Base-by-base conservation (phyloP, 768 basidiomycete genomes). In the Leucosporidium scottii region DNA sequence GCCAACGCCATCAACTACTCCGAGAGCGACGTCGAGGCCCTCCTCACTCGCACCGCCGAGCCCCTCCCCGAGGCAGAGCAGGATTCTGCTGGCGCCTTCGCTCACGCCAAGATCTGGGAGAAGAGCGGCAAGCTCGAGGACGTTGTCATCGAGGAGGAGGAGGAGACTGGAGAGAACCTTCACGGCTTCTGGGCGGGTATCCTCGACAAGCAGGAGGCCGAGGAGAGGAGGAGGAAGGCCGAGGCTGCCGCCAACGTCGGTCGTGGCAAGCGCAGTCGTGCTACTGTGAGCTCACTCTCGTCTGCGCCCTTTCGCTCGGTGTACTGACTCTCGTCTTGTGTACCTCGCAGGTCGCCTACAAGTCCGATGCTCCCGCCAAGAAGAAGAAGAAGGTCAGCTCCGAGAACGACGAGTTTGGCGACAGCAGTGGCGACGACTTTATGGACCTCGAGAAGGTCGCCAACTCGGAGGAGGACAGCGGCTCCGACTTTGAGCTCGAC, bases 31-130 rank as follows among this genome's bases (percentile, higher is more conserved):
- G 65, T 72, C 60, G 71, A 72, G 59, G 48, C 77, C 86, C 60
- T 72, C 23, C 59, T 72, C 27, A 54, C 62, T 23, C 63, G 68
- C 44, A 69, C 62, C 6, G 65, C 71, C 30, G 62, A 68, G 23
- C 65, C 67, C 5, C 25, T 59, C 17, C 7, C 13, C 25, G 54
- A 44, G 30, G 54, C 62, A 18, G 61, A 63, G 55, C 50, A 61
- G 9, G 59, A 64, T 15, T 49, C 54, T 3, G 65, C 65, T 0
- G 62, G 59, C 36, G 81, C 84, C 13, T 96, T 97, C 77, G 84
- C 84, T 9, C 94, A 93, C 74, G 92, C 93, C 17, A 93, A 93
- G 77, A 83, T 97, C 53, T 97, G 93, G 93, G 85, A 87, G 1
- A 85, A 88, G 67, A 87, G 88, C 75, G 87, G 87, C 62, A 74